phyloP scores from a whole-genome alignment of 345 rosid species.

The Ceriops decandra region DNA sequence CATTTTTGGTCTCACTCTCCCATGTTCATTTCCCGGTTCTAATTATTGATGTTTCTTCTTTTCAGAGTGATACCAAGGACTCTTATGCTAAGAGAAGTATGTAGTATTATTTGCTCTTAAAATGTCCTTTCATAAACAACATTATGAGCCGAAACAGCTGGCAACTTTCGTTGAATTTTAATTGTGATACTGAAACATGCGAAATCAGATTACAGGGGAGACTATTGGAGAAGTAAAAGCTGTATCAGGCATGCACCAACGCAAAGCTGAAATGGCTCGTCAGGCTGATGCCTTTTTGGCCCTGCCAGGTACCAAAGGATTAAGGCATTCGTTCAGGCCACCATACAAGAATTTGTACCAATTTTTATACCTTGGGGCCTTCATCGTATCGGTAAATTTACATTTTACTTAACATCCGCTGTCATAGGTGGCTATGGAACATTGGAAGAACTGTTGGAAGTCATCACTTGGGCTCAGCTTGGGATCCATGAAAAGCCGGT shows the following conservation, averaged over 20 bases:
- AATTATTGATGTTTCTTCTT: background rate
- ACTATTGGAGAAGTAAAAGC: conserved; percentile 64
- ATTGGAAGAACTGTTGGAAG: conserved; percentile 67
- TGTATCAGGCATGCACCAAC: conserved; percentile 73
- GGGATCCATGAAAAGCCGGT: conserved; percentile 80
- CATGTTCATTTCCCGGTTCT: background rate
- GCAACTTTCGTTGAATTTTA: too few species aligned
- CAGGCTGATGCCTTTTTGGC: conserved; percentile 80
- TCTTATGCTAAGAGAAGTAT: conserved; percentile 35
- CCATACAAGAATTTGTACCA: too few species aligned
- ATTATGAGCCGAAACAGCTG: too few species aligned
- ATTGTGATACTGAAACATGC: too few species aligned
- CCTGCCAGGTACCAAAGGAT: conserved; percentile 43
- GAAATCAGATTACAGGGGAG: conserved; percentile 58
- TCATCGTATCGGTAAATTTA: too few species aligned
- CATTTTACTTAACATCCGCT: background rate
- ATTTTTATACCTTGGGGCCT: too few species aligned
- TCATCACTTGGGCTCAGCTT: conserved; percentile 78
- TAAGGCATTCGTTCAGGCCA: background rate
- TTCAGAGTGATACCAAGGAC: conserved; percentile 34
- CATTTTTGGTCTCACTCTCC: background rate
- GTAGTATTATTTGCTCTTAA: background rate
- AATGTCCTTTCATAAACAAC: background rate
- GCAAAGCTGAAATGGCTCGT: conserved; percentile 82
- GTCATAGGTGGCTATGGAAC: conserved; percentile 73